Evolutionary conservation across 2,329 filamentous ascomycete genomes (phyloP), one percentile per base, ranked within the genome.

Genomic region (Teratosphaeria nubilosa): DNA sequence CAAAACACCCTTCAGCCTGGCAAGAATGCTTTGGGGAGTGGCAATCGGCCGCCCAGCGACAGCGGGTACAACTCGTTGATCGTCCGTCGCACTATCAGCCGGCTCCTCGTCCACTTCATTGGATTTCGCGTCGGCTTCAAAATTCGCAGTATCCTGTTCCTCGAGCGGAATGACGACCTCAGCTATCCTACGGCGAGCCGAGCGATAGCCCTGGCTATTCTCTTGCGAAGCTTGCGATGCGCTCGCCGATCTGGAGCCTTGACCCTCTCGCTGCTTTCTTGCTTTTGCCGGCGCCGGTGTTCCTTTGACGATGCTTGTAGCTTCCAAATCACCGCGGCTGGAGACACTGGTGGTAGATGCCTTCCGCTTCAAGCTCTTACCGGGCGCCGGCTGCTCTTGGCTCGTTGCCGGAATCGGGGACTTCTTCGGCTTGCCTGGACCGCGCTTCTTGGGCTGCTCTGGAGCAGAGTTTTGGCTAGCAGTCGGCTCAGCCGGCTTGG

Each of bases 1-100:
- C 25, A 94, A 72, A 0, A 87, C 76, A 22, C 74, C 75, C 61
- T 74, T 78, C 51, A 87, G 77, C 41, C 79, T 76, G 59, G 71
- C 72, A 60, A 85, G 76, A 59, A 88, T 84, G 63, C 73, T 75
- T 60, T 74, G 67, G 62, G 77, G 70, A 27, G 75, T 70, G 45
- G 73, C 68, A 60, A 74, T 69, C 60, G 70, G 66, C 54, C 73
- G 62, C 70, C 51, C 60, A 25, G 20, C 50, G 22, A 56, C n/a
- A 31, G 52, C 20, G 22, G 25, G 32, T 27, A 41, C 30, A 24
- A 32, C 31, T 30, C 24, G 37, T 45, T 20, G 34, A 13, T 52
- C 54, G 20, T n/a, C 5, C 5, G 27, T 54, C 24, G 24, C n/a
- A 45, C 20, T 1, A 13, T 30, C 51, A 9, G 20, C 51, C 7